phyloP scores from a whole-genome alignment of 768 basidiomycete species.

The Kwoniella sp. region DNA sequence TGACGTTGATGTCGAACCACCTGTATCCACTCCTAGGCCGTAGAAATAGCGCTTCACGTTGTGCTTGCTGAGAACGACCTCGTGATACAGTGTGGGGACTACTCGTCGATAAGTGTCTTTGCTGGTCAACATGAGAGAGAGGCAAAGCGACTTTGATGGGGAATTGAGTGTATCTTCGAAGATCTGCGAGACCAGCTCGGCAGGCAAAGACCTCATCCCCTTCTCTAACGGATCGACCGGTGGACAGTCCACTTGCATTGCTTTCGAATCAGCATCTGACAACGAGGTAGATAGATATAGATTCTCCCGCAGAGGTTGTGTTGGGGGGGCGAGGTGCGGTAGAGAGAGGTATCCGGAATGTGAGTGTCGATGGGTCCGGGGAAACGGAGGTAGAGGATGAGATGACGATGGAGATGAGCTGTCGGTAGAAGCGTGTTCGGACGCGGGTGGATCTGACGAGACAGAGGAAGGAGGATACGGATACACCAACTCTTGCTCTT shows the following conservation, averaged over 20 bases:
- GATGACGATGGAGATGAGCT: not conserved
- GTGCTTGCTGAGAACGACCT: not conserved
- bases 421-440: not conserved
- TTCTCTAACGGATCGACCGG: not conserved
- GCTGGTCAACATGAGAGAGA: not conserved
- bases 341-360: too few species aligned
- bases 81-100: not conserved
- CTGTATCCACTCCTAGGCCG: not conserved
- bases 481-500: not conserved
- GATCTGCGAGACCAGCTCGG: constrained; percentile 3
- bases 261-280: too few species aligned
- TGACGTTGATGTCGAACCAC: not conserved
- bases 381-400: too few species aligned
- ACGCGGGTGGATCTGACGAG: not conserved
- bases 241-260: too few species aligned
- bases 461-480: not conserved
- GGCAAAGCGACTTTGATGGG: not conserved
- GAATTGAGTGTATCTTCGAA: not conserved
- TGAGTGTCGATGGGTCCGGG: too few species aligned
- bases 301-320: too few species aligned
- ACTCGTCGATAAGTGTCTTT: not conserved
- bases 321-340: too few species aligned
- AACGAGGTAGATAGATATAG: too few species aligned
- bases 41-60: constrained; percentile 5
- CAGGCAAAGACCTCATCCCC: not conserved